Percentiles rank a stretch among this genome's conserved stretches.
Conservation (phyloP, 2,329 filamentous ascomycete species). For the Aspergillus jensenii region DNA sequence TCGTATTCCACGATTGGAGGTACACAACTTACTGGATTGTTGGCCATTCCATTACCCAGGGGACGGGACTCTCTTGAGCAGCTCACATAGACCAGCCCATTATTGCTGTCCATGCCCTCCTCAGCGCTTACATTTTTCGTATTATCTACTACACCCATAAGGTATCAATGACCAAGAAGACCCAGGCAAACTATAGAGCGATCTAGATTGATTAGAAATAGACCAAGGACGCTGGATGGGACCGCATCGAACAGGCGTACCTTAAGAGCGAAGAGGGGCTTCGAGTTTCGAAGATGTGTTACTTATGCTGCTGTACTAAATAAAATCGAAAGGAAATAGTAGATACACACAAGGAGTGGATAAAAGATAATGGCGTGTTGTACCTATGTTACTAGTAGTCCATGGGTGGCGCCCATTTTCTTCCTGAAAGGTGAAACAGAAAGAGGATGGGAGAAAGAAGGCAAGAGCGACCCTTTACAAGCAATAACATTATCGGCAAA, state of each 20-base stretch:
- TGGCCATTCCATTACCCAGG: too few relatives aligned
- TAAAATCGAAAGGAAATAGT: too few relatives aligned
- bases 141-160: background rate
- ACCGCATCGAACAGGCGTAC: background rate
- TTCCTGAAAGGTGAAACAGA: background rate
- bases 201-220: background rate
- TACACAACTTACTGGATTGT: too few relatives aligned
- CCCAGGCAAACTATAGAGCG: background rate
- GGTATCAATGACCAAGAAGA: slow-evolving; percentile 1
- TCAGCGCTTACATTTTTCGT: too few relatives aligned
- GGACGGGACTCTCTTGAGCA: too few relatives aligned
- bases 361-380: background rate
- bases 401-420: too few relatives aligned
- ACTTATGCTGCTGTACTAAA: background rate
- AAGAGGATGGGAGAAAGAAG: background rate
- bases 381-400: background rate
- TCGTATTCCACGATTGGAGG: too few relatives aligned
- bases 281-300: background rate
- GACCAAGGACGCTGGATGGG: background rate
- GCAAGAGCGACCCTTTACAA: background rate
- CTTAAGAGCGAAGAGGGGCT: background rate
- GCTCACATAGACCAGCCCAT: too few relatives aligned
- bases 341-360: background rate
- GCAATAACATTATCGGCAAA: too few relatives aligned
- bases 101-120: too few relatives aligned